Evolutionary conservation across 2,329 filamentous ascomycete genomes (phyloP).

Genomic region (Sordariomycetes sp.): DNA sequence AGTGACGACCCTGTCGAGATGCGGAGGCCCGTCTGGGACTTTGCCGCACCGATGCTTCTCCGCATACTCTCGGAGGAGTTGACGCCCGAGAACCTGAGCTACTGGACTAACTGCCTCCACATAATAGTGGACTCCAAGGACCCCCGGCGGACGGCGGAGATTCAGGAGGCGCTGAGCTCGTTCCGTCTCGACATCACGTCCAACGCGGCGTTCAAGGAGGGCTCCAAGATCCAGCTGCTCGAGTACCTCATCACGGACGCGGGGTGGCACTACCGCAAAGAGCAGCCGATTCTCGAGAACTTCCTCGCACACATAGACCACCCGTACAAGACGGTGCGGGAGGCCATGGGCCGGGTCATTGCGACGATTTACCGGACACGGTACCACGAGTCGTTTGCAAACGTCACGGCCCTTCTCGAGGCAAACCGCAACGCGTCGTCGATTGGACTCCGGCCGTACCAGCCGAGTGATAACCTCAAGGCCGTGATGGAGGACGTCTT

Average conservation of each 20-base stretch:
- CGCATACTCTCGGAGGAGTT: slow-evolving; percentile 81
- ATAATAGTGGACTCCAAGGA: slow-evolving; percentile 81
- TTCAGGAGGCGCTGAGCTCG: slow-evolving; percentile 67
- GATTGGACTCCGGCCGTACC: slow-evolving; percentile 73
- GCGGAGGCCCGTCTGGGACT: slow-evolving; percentile 71
- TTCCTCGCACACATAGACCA: slow-evolving; percentile 89
- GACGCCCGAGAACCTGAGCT: slow-evolving; percentile 85
- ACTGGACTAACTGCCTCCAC: slow-evolving; percentile 92
- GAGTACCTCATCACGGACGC: slow-evolving; percentile 78
- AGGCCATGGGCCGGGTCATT: slow-evolving; percentile 84
- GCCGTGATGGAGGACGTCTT: slow-evolving; percentile 66
- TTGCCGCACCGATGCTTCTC: slow-evolving; percentile 77
- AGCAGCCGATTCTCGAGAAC: slow-evolving; percentile 76
- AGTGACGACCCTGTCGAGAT: slow-evolving; percentile 64
- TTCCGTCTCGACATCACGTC: slow-evolving; percentile 91
- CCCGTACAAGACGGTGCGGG: slow-evolving; percentile 93
- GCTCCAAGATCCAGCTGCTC: slow-evolving; percentile 83
- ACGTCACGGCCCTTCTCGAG: slow-evolving; percentile 62
- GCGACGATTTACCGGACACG: slow-evolving; percentile 80
- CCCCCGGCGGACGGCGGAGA: slow-evolving; percentile 72
- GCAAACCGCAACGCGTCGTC: slow-evolving; percentile 69
- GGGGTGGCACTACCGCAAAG: slow-evolving; percentile 92
- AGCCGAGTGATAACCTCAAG: slow-evolving; percentile 61
- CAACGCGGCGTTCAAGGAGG: slow-evolving; percentile 97
- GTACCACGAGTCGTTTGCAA: slow-evolving; percentile 86